These are phyloP conservation scores for Hyphopichia fennica DNA, from an alignment of 1,139 yeast species.

Conservation along the genomic window DNA sequence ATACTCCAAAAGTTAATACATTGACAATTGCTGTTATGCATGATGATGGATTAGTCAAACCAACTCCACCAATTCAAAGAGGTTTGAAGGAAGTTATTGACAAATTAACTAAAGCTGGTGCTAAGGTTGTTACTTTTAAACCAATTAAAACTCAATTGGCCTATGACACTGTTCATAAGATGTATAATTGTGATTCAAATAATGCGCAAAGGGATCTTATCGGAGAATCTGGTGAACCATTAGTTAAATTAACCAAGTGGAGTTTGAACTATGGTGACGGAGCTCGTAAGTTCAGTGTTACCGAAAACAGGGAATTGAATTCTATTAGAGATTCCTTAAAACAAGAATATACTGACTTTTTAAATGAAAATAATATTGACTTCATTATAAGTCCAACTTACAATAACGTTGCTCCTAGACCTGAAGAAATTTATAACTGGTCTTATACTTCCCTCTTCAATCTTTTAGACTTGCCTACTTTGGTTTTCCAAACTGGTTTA, in stretches of 20 bases:
- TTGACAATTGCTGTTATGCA: slow-evolving; percentile 23
- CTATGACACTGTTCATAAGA: slow-evolving; percentile 47
- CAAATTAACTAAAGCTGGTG: slow-evolving; percentile 12
- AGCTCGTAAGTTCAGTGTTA: slow-evolving; percentile 36
- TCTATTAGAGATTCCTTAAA: slow-evolving; percentile 53
- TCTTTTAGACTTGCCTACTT: slow-evolving; percentile 61
- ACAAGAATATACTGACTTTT: slow-evolving; percentile 51
- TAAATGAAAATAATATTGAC: slow-evolving; percentile 60
- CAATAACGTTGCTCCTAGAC: slow-evolving; percentile 71
- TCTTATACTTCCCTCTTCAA: slow-evolving; percentile 73
- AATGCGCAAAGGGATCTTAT: slow-evolving; percentile 50
- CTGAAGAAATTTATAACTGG: slow-evolving; percentile 69
- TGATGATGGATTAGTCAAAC: slow-evolving; percentile 20
- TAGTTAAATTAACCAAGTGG: slow-evolving; percentile 60
- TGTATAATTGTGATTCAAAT: slow-evolving; percentile 65
- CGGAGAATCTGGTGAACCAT: slow-evolving; percentile 66
- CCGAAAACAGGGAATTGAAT: slow-evolving; percentile 52
- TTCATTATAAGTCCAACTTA: slow-evolving; percentile 68
- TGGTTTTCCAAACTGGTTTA: slow-evolving; percentile 61
- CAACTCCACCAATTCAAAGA: slow-evolving; percentile 49
- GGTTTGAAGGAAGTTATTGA: slow-evolving; percentile 11
- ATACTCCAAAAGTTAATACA: slow-evolving; percentile 32
- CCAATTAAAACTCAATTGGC: slow-evolving; percentile 54
- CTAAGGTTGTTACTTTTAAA: slow-evolving; percentile 38
- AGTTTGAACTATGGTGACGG: slow-evolving; percentile 60